Conservation (phyloP, 2,329 filamentous ascomycete genomes). For the Xylariaceae sp. region DNA sequence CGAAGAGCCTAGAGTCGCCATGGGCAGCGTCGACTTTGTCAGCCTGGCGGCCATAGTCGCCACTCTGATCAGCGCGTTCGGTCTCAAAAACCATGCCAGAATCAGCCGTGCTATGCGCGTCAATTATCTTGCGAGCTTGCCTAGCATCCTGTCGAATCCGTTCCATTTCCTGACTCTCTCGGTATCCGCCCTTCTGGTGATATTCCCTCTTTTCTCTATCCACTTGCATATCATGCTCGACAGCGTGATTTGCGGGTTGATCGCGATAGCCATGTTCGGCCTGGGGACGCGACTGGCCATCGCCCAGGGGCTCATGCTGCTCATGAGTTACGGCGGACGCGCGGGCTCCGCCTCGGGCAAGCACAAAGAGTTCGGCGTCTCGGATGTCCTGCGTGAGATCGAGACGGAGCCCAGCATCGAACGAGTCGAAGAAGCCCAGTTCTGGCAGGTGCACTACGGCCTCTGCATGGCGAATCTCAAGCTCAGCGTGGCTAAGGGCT, state of each 20-base stretch:
- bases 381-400: slow-evolving; percentile 78
- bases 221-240: slow-evolving; percentile 82
- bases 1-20: slow-evolving; percentile 48
- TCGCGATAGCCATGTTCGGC: slow-evolving; percentile 83
- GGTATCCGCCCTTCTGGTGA: slow-evolving; percentile 73
- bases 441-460: slow-evolving; percentile 98
- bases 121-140: slow-evolving; percentile 74
- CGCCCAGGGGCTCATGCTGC: slow-evolving; percentile 84
- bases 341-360: slow-evolving; percentile 22
- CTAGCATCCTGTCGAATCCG: slow-evolving; percentile 86
- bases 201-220: slow-evolving; percentile 77
- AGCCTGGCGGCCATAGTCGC: slow-evolving; percentile 76
- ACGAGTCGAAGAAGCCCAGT: slow-evolving; percentile 81
- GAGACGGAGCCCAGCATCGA: slow-evolving; percentile 72
- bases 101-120: slow-evolving; percentile 91
- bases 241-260: slow-evolving; percentile 71
- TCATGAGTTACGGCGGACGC: slow-evolving; percentile 77
- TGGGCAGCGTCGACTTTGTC: slow-evolving; percentile 76
- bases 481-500: slow-evolving; percentile 61
- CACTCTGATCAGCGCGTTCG: slow-evolving; percentile 81
- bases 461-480: slow-evolving; percentile 94
- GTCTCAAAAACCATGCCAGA: slow-evolving; percentile 82
- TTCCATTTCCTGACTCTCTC: slow-evolving; percentile 91
- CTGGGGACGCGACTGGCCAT: slow-evolving; percentile 80
- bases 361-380: slow-evolving; percentile 50